These are phyloP conservation scores for Betula pendula DNA, from an alignment of 306 rosid species.

Conservation along the genomic window DNA sequence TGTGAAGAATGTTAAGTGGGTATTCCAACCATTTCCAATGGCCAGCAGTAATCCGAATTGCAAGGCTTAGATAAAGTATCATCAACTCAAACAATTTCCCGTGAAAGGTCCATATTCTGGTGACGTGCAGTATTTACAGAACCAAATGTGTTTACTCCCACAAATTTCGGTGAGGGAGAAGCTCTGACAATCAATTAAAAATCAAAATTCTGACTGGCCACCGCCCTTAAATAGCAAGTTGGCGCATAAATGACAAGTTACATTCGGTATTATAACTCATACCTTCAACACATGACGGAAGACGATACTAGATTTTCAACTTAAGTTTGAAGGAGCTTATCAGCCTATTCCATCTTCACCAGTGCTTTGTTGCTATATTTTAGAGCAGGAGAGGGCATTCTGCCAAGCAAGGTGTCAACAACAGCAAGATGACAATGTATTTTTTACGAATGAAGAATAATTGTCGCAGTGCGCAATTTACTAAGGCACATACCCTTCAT, in stretches of 20 bases:
- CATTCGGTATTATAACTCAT: slow-evolving; percentile 20
- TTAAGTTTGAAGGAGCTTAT: slow-evolving; percentile 21
- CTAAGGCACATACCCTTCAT: not conserved
- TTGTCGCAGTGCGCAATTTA: too few relatives aligned
- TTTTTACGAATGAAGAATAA: too few relatives aligned
- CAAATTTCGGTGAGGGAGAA: slow-evolving; percentile 12
- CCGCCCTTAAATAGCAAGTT: not conserved
- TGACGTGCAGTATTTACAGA: slow-evolving; percentile 28
- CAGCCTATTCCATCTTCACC: slow-evolving; percentile 10
- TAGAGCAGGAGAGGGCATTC: not conserved
- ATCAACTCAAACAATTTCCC: not conserved
- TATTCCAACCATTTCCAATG: too few relatives aligned
- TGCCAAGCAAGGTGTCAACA: slow-evolving; percentile 10
- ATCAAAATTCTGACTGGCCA: not conserved
- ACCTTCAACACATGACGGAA: not conserved
- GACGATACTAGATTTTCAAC: slow-evolving; percentile 11
- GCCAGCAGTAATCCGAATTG: not conserved
- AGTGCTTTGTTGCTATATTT: slow-evolving; percentile 1
- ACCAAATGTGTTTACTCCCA: slow-evolving; percentile 28
- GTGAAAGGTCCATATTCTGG: slow-evolving; percentile 9
- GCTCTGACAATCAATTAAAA: not conserved
- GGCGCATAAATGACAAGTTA: slow-evolving; percentile 14
- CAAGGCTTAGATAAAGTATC: not conserved
- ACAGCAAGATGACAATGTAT: not conserved
- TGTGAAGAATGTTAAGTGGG: too few relatives aligned